phyloP scores from a whole-genome alignment of 257 asterid genomes.

The Capsicum rhomboideum region DNA sequence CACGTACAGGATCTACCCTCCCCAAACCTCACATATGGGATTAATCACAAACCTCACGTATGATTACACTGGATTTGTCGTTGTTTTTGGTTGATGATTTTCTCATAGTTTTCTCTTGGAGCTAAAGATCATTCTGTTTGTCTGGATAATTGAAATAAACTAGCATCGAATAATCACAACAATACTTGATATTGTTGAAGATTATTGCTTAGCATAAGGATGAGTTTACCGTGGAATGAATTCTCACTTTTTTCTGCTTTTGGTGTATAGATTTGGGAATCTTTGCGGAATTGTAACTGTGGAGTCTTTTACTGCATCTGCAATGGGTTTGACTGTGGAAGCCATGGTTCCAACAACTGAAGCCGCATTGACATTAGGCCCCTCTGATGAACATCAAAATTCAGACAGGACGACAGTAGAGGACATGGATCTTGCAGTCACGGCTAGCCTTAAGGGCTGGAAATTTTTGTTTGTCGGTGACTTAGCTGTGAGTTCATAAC shows the following conservation, averaged over 20 bases:
- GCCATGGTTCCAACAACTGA: conserved; percentile 95
- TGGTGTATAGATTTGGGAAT: conserved; percentile 56
- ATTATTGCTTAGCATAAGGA: too few species aligned
- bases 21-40: too few species aligned
- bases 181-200: too few species aligned
- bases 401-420: conserved; percentile 76
- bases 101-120: too few species aligned
- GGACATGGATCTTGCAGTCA: conserved; percentile 83
- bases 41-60: too few species aligned
- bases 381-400: too few species aligned
- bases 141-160: too few species aligned
- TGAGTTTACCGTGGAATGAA: background rate
- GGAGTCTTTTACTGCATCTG: conserved; percentile 95
- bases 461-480: conserved; percentile 62
- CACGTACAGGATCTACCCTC: too few species aligned
- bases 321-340: conserved; percentile 98
- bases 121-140: too few species aligned
- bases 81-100: too few species aligned
- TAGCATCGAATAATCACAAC: too few species aligned
- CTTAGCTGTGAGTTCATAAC: conserved; percentile 36
- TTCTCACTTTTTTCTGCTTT: background rate
- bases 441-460: conserved; percentile 80
- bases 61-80: too few species aligned
- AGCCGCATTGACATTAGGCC: conserved; percentile 96
- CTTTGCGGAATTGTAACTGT: conserved; percentile 82